Evolutionary conservation across 169 alveolate species (phyloP).

Genomic region (Babesia ovis): DNA sequence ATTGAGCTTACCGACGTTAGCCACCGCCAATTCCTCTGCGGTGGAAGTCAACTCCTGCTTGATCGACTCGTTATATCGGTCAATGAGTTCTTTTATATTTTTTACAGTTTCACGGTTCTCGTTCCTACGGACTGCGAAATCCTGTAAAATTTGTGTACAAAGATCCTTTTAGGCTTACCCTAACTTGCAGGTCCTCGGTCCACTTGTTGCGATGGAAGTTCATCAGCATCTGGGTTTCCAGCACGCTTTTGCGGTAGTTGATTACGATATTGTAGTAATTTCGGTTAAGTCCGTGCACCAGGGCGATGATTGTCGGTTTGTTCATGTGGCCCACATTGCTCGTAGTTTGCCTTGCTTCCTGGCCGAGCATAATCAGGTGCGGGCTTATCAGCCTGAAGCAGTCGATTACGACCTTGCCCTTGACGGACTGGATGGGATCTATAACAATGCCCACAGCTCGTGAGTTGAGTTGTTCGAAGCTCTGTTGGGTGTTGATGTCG

Average conservation of each 20-base stretch:
- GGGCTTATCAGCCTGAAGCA: slow-evolving; percentile 98
- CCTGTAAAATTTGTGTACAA: slow-evolving; percentile 18
- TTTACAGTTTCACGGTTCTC: slow-evolving; percentile 81
- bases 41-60: slow-evolving; percentile 94
- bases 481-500: slow-evolving; percentile 97
- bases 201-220: slow-evolving; percentile 94
- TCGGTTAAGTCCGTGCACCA: slow-evolving; percentile 94
- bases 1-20: slow-evolving; percentile 90
- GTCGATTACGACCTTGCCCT: slow-evolving; percentile 98
- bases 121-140: slow-evolving; percentile 43
- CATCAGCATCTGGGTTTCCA: slow-evolving; percentile 96
- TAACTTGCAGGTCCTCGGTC: slow-evolving; percentile 91
- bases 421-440: slow-evolving; percentile 99
- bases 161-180: slow-evolving; percentile 66
- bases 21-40: slow-evolving; percentile 88
- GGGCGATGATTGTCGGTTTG: slow-evolving; percentile 90
- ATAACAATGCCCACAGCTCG: slow-evolving; percentile 99
- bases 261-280: slow-evolving; percentile 97
- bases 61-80: slow-evolving; percentile 89
- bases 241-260: slow-evolving; percentile 94
- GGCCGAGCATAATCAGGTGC: slow-evolving; percentile 90
- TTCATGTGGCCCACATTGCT: slow-evolving; percentile 94
- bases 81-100: slow-evolving; percentile 83
- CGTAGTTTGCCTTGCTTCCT: slow-evolving; percentile 99
- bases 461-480: slow-evolving; percentile 96